Evolutionary conservation across 2,329 filamentous ascomycete species (phyloP).

Genomic region (Verticillium nonalfalfae): DNA sequence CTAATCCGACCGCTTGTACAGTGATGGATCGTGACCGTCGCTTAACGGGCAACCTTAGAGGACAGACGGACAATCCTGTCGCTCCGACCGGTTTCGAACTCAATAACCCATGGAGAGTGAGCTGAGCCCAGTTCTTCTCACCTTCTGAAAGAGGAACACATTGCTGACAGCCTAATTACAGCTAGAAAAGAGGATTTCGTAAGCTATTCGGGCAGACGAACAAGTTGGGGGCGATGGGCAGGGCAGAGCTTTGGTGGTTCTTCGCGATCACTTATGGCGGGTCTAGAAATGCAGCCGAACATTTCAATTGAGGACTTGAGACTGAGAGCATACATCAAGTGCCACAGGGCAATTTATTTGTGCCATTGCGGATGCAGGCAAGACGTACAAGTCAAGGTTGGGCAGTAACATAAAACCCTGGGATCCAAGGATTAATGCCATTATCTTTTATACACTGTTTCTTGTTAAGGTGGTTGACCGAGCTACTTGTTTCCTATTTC

Average conservation of each 20-base stretch:
- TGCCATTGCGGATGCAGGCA: too few species aligned
- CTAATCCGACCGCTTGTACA: slow-evolving; percentile 17
- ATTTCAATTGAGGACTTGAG: too few species aligned
- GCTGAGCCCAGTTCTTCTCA: slow-evolving; percentile 12
- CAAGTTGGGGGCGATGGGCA: background rate
- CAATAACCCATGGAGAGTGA: slow-evolving; percentile 59
- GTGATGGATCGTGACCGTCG: slow-evolving; percentile 62
- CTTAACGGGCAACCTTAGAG: slow-evolving; percentile 52
- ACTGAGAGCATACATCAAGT: too few species aligned
- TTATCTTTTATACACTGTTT: too few species aligned
- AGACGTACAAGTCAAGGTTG: background rate
- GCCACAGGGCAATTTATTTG: too few species aligned
- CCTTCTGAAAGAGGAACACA: too few species aligned
- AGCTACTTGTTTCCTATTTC: slow-evolving; percentile 32
- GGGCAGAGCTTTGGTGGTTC: too few species aligned
- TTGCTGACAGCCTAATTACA: too few species aligned
- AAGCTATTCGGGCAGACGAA: slow-evolving; percentile 11
- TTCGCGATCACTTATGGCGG: too few species aligned
- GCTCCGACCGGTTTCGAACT: slow-evolving; percentile 56
- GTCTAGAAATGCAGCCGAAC: too few species aligned
- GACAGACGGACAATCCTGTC: slow-evolving; percentile 47
- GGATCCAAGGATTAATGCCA: too few species aligned
- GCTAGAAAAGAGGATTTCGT: slow-evolving; percentile 49
- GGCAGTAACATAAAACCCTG: background rate
- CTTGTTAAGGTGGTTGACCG: too few species aligned